Conservation (phyloP, 805 yeast genomes). For the Metschnikowia reukaufii region DNA sequence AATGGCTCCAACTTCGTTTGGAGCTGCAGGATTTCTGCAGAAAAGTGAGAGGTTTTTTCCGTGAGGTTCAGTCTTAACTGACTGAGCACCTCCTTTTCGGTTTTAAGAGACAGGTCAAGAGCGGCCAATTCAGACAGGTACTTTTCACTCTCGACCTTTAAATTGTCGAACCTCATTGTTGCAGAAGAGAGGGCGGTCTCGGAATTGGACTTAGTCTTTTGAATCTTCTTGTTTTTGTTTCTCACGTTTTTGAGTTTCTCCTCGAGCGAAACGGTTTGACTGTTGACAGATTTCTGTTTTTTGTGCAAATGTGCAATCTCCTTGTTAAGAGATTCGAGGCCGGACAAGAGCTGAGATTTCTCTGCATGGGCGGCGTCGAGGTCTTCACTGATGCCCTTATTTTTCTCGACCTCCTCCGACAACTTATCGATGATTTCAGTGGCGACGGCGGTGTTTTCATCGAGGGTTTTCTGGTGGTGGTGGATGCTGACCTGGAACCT, state of each 20-base stretch:
- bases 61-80: constrained; percentile 65
- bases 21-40: constrained; percentile 60
- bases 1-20: constrained; percentile 80
- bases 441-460: constrained; percentile 36
- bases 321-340: constrained; percentile 18
- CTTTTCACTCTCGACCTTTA: constrained; percentile 45
- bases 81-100: constrained; percentile 59
- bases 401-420: constrained; percentile 43
- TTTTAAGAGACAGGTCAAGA: constrained; percentile 45
- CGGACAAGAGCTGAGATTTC: constrained; percentile 20
- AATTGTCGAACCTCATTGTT: constrained; percentile 45
- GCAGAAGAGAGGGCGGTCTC: constrained; percentile 45
- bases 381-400: constrained; percentile 32
- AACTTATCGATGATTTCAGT: constrained; percentile 43
- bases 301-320: constrained; percentile 25
- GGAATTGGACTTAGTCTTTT: constrained; percentile 52
- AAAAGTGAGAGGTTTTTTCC: constrained; percentile 68
- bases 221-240: constrained; percentile 57
- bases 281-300: constrained; percentile 34
- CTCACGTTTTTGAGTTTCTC: constrained; percentile 72
- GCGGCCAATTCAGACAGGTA: constrained; percentile 45
- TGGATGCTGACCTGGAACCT: constrained; percentile 53
- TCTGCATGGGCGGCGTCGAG: constrained; percentile 36
- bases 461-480: constrained; percentile 41
- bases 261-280: constrained; percentile 65